Evolutionary conservation across 441 rosid genomes (phyloP).

Genomic region (Mallotus repandus): DNA sequence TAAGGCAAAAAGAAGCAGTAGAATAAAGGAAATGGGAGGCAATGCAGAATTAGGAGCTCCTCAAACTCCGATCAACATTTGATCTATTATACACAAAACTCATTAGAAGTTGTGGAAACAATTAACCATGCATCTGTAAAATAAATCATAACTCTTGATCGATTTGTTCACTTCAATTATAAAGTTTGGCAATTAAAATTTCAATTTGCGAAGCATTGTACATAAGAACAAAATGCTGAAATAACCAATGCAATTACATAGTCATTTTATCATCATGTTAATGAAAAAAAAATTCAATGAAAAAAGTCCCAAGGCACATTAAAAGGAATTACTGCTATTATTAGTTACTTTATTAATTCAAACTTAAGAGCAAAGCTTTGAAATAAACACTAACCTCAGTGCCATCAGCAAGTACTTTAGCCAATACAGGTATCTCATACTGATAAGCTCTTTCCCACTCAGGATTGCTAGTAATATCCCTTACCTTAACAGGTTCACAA

Average conservation of each 20-base stretch:
- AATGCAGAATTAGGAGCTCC: background rate
- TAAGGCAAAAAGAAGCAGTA: background rate
- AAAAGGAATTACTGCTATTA: background rate
- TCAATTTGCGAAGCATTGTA: background rate
- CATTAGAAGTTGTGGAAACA: background rate
- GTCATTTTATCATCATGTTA: background rate
- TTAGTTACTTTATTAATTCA: background rate
- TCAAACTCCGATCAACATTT: background rate
- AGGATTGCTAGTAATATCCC: constrained; percentile 77
- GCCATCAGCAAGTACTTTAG: constrained; percentile 65
- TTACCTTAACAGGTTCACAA: constrained; percentile 40
- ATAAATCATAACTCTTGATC: background rate
- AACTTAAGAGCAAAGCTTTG: background rate
- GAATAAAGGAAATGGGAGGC: background rate
- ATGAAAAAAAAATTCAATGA: background rate
- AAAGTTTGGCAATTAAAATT: background rate
- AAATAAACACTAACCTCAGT: constrained; percentile 47
- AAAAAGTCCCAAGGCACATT: background rate
- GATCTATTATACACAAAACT: background rate
- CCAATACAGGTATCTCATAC: constrained; percentile 80
- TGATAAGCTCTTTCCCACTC: constrained; percentile 84
- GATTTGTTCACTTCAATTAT: background rate
- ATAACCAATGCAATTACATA: background rate
- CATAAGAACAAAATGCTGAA: background rate
- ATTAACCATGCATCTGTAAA: background rate